Base-by-base conservation (phyloP, 306 rosid species). In the Arachis hypogaea region DNA sequence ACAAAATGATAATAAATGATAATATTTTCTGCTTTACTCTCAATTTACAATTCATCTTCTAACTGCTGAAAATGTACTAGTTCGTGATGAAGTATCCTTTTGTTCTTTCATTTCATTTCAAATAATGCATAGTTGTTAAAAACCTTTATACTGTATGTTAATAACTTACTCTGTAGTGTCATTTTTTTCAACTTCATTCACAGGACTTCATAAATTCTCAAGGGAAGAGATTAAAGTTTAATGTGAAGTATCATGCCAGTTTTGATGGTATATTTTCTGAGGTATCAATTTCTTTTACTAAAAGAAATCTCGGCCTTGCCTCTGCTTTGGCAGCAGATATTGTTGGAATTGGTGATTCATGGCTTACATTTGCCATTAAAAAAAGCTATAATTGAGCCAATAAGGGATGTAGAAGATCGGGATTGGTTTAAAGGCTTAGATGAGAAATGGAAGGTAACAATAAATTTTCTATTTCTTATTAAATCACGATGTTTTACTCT, bases 371-470 rank as follows among this genome's bases (percentile, higher is more conserved):
- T 81, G 88, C 96, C 71, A 85, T 93, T 44, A 77, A 72, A 29
- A 22, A 86, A 87, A 76, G 89, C 85, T 69, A 47, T 89, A 75
- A 84, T 93, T 80, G 86, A 93, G 81, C 92, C 97, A 71, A 81
- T 91, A 33, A 80, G 79, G 30, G 92, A 83, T 60, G 90, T 82
- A 44, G 97, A 91, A 76, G 88, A 88, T 72, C 94, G 88, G 81
- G 97, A 93, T 65, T 93, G 98, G 97, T 91, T 83, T 84, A 88
- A 84, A 82, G 78, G 74, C 63, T 82, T 93, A 77, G 84, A 84
- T 82, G 82, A 83, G 60, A 86, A 70, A 85, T 93, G 97, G 98
- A 93, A 93, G 92, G 98, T 91, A 93, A 87, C 82, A 78, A 77
- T 77, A 56, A 73, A 68, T 71, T 57, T 80, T 62, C 67, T 64